Evolutionary conservation across 371 early-diverging fungal species (phyloP).

Genomic region (Mortierella sp.): DNA sequence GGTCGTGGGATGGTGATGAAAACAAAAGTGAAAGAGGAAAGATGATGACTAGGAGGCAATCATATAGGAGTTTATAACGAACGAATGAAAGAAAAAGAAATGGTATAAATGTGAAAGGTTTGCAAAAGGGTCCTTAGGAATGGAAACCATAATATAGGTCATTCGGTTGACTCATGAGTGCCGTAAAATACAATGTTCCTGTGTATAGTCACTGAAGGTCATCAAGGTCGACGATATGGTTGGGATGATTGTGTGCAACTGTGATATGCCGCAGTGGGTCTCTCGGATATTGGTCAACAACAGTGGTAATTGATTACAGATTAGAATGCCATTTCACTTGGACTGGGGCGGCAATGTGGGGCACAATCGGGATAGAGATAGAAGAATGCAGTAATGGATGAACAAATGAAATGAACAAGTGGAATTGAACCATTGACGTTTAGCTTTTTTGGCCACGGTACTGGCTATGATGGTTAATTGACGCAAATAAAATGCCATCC

Average conservation of each 20-base stretch:
- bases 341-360: constrained; percentile 4
- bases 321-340: background rate
- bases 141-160: background rate
- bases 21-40: background rate
- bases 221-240: background rate
- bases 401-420: too few relatives aligned
- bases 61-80: constrained; percentile 2
- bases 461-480: constrained; percentile 1
- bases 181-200: background rate
- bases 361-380: background rate
- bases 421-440: constrained; percentile 2
- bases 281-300: too few relatives aligned
- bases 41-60: background rate
- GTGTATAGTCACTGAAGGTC: background rate
- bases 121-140: constrained; percentile 1
- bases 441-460: background rate
- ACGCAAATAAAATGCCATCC: background rate
- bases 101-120: background rate
- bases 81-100: constrained; percentile 2
- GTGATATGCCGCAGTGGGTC: background rate
- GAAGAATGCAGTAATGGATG: background rate
- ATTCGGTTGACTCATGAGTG: background rate
- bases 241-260: background rate
- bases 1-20: background rate
- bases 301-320: background rate